phyloP scores from a whole-genome alignment of 257 asterid genomes.

The Penstemon barbatus region DNA sequence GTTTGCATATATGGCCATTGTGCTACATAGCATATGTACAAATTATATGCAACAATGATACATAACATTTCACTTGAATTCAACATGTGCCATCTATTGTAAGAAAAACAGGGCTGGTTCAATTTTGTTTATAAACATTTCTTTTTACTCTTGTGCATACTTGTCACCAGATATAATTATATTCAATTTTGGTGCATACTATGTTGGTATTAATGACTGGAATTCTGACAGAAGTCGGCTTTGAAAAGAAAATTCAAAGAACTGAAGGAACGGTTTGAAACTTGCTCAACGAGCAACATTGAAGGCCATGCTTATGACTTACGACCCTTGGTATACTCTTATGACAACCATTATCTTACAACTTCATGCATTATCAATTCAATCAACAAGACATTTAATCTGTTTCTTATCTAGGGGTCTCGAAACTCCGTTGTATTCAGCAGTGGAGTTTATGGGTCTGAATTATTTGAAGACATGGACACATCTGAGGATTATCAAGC shows the following conservation, averaged over 20 bases:
- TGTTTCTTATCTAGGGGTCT: conserved; percentile 41
- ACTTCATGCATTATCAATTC: background rate
- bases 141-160: too few species aligned
- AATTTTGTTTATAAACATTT: too few species aligned
- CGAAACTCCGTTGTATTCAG: conserved; percentile 50
- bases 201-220: background rate
- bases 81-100: too few species aligned
- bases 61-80: too few species aligned
- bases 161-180: too few species aligned
- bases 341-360: background rate
- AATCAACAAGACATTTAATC: background rate
- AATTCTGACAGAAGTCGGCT: conserved; percentile 53
- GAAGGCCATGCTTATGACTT: conserved; percentile 69
- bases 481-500: conserved; percentile 57
- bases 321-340: conserved; percentile 61
- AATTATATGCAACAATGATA: too few species aligned
- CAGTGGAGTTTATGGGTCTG: conserved; percentile 36
- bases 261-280: conserved; percentile 31
- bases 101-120: too few species aligned
- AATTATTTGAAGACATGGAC: conserved; percentile 76
- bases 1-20: background rate
- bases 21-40: too few species aligned
- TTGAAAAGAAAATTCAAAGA: conserved; percentile 48
- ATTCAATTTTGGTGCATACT: background rate
- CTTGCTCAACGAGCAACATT: conserved; percentile 24